Percentiles rank a stretch among this genome's conserved stretches.
These are phyloP conservation scores for Botrytis byssoidea DNA, from an alignment of 2,329 filamentous ascomycete genomes.

Conservation along the genomic window DNA sequence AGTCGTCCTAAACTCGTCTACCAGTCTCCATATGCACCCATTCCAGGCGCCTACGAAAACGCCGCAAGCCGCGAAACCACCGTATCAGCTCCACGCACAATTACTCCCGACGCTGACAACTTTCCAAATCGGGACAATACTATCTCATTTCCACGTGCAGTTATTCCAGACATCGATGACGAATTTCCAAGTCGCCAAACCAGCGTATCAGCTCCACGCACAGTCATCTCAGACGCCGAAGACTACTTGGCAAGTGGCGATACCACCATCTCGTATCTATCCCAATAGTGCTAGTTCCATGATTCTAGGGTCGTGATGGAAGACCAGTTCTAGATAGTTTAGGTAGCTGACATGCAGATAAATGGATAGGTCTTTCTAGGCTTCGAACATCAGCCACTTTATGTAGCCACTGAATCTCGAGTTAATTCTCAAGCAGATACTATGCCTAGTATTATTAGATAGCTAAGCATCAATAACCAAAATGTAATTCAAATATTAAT, in stretches of 20 bases:
- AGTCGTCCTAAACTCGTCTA: neutral
- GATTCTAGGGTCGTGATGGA: neutral
- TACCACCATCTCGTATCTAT: neutral
- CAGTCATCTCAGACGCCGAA: neutral
- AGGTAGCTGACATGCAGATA: neutral
- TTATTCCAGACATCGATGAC: neutral
- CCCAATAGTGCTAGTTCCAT: neutral
- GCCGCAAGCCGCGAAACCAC: neutral
- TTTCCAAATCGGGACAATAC: no score
- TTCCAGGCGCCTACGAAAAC: accelerated
- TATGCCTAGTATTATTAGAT: neutral
- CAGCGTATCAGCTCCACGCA: neutral
- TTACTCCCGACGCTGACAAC: neutral
- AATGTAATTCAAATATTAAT: neutral
- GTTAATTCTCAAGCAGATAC: neutral
- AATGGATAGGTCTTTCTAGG: neutral
- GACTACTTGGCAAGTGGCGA: neutral
- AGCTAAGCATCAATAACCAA: neutral
- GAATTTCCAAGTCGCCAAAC: no score
- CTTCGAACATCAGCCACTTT: neutral
- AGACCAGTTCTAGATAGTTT: neutral
- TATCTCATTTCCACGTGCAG: neutral
- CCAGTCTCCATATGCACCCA: neutral
- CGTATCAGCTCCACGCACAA: neutral
- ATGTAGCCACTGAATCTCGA: neutral